Evolutionary conservation across 2,329 filamentous ascomycete species (phyloP).

Genomic region (Incumbomyces lentus): DNA sequence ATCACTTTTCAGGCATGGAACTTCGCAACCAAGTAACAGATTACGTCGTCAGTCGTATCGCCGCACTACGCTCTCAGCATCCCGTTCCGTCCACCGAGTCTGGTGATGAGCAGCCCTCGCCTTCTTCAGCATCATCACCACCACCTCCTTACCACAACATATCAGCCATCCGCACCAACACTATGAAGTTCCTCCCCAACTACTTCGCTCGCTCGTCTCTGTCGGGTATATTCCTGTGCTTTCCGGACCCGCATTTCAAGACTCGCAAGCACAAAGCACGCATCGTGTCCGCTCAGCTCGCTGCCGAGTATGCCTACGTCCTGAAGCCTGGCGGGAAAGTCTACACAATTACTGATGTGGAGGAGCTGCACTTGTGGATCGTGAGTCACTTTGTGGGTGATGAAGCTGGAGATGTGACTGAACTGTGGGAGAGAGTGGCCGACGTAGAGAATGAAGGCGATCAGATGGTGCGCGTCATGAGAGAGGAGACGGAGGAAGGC

Average conservation of each 20-base stretch:
- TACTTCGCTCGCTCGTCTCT: conserved; percentile 79
- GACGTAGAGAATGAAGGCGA: conserved; percentile 45
- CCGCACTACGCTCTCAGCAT: conserved; percentile 55
- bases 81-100: conserved; percentile 41
- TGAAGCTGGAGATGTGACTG: conserved; percentile 63
- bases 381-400: conserved; percentile 43
- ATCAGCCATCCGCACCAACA: conserved; percentile 79
- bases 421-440: conserved; percentile 63
- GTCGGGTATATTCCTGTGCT: conserved; percentile 90
- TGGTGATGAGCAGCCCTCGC: conserved; percentile 26
- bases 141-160: conserved; percentile 63
- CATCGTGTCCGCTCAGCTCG: conserved; percentile 80
- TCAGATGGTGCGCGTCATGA: conserved; percentile 53
- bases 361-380: conserved; percentile 62
- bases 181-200: conserved; percentile 99
- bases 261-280: conserved; percentile 91
- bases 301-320: conserved; percentile 87
- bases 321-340: conserved; percentile 72
- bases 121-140: conserved; percentile 7
- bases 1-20: conserved; percentile 59
- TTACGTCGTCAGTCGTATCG: conserved; percentile 80
- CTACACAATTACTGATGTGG: conserved; percentile 96
- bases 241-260: conserved; percentile 98
- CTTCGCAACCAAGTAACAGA: conserved; percentile 84
- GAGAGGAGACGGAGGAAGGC: conserved; percentile 81